Conservation (phyloP, 257 asterid species). For the Nyctanthes arbortristis region DNA sequence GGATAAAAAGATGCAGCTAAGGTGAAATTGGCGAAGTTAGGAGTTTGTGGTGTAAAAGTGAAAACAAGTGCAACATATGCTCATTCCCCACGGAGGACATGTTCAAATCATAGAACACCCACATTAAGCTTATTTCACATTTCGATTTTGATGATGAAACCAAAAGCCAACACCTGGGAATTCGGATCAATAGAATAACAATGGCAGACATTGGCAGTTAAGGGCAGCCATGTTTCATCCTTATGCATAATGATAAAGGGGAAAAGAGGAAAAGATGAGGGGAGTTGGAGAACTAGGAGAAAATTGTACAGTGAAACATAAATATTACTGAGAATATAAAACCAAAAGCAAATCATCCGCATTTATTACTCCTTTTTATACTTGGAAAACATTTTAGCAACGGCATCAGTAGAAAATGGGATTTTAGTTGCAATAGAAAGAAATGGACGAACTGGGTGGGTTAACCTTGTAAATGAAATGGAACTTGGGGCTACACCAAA, state of each 20-base stretch:
- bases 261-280: background rate
- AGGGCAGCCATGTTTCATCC: background rate
- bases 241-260: background rate
- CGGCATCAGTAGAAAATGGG: background rate
- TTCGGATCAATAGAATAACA: background rate
- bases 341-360: too few relatives aligned
- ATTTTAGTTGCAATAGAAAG: background rate
- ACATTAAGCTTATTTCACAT: background rate
- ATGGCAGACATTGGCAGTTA: background rate
- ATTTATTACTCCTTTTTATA: too few relatives aligned
- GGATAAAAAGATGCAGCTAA: too few relatives aligned
- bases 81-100: background rate
- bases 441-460: too few relatives aligned
- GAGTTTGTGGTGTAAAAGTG: background rate
- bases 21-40: background rate
- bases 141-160: background rate
- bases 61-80: background rate
- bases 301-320: background rate
- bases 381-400: too few relatives aligned
- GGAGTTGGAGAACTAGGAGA: background rate
- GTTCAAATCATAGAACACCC: background rate
- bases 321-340: too few relatives aligned
- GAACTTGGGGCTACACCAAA: background rate
- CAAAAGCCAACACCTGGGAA: background rate
- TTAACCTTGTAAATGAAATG: background rate